These are phyloP conservation scores for Raphanus raphanistrum DNA, from an alignment of 345 rosid species.

Conservation along the genomic window DNA sequence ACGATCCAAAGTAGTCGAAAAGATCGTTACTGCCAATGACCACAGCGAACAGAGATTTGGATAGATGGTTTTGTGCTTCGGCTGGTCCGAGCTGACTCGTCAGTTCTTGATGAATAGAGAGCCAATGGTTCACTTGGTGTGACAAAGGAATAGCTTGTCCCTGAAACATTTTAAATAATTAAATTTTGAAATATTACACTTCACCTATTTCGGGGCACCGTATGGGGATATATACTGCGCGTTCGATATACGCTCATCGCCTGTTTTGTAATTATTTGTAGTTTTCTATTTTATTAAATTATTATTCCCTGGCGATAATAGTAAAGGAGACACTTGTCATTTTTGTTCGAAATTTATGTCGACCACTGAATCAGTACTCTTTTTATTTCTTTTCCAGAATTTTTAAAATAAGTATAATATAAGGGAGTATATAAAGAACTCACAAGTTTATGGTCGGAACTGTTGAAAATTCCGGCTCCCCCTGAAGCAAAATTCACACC, in stretches of 20 bases:
- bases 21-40: constrained; percentile 72
- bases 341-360: background rate
- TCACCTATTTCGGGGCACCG: background rate
- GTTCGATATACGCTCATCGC: background rate
- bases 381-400: background rate
- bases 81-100: constrained; percentile 37
- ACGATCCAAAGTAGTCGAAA: constrained; percentile 49
- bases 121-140: constrained; percentile 54
- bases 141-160: constrained; percentile 52
- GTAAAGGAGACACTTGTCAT: background rate
- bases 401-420: background rate
- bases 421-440: constrained; percentile 17
- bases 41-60: constrained; percentile 54
- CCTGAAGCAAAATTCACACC: constrained; percentile 73
- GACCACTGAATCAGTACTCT: constrained; percentile 3
- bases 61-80: constrained; percentile 40
- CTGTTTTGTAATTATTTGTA: background rate
- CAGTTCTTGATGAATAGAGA: constrained; percentile 21
- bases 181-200: background rate
- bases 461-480: constrained; percentile 64
- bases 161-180: constrained; percentile 27
- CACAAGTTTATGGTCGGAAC: constrained; percentile 50
- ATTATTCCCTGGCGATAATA: background rate
- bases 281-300: background rate
- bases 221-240: background rate